These are phyloP conservation scores for Solanum chilense DNA, from an alignment of 257 asterid genomes.

Conservation along the genomic window DNA sequence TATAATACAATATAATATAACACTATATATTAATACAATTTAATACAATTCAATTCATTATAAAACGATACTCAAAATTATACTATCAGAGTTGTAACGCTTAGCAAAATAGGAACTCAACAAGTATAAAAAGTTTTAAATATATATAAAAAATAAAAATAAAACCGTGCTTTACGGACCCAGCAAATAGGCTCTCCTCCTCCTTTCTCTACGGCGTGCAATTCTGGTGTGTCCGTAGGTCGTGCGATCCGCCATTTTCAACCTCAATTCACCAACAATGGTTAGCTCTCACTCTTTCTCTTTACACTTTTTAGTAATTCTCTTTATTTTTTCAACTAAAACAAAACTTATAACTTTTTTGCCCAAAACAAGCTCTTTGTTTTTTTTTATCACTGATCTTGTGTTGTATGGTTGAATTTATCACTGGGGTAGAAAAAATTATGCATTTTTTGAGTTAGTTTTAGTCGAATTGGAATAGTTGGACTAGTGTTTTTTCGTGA, in stretches of 20 bases:
- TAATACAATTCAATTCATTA: too few relatives aligned
- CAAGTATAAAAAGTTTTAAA: neutral
- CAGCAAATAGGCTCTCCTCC: neutral
- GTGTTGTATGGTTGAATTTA: neutral
- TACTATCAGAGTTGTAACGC: neutral
- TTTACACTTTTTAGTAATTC: slow-evolving; percentile 1
- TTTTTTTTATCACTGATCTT: neutral
- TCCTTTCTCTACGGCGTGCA: neutral
- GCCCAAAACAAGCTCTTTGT: neutral
- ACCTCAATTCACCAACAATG: slow-evolving; percentile 8
- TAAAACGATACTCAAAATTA: neutral
- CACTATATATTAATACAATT: too few relatives aligned
- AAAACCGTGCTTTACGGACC: neutral
- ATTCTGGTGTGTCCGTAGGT: neutral
- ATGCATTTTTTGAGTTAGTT: neutral
- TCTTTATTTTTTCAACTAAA: neutral
- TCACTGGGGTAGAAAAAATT: neutral
- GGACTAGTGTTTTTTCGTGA: neutral
- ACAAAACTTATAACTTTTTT: neutral
- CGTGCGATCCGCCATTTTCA: slow-evolving; percentile 7
- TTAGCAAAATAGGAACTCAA: neutral
- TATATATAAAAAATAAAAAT: neutral
- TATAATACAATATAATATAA: too few relatives aligned
- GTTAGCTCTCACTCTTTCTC: slow-evolving; percentile 9
- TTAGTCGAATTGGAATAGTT: neutral